These are phyloP conservation scores for Chloranthus sessilifolius DNA, from an alignment of 164 flowering plant genomes.

Conservation along the genomic window DNA sequence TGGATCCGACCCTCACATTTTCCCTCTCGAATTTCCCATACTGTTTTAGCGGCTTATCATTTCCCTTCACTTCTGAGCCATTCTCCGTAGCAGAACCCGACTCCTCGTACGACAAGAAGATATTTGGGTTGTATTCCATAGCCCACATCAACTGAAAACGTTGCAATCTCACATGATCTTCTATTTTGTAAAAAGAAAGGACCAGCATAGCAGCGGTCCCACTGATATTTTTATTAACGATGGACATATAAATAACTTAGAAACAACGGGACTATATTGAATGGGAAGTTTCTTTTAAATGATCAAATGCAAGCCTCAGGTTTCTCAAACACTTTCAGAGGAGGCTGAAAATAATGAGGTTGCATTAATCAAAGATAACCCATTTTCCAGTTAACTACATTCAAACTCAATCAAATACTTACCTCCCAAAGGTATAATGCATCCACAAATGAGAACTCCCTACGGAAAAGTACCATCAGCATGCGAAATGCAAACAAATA, in stretches of 20 bases:
- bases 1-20: constrained; percentile 41
- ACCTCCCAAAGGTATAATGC: constrained; percentile 96
- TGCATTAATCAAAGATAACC: neutral
- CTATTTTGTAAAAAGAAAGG: neutral
- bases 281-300: no score
- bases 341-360: neutral
- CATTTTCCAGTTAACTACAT: neutral
- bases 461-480: constrained; percentile 89
- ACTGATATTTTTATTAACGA: no score
- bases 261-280: neutral
- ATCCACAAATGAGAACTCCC: constrained; percentile 89
- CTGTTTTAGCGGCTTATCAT: constrained; percentile 48
- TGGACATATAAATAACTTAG: neutral
- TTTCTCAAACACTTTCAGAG: neutral
- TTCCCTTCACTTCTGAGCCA: constrained; percentile 11
- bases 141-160: constrained; percentile 86
- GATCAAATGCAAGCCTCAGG: neutral
- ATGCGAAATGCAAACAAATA: constrained; percentile 89
- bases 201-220: no score
- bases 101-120: constrained; percentile 53
- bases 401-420: constrained; percentile 10
- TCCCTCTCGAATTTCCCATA: constrained; percentile 84
- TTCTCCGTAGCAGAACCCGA: constrained; percentile 11
- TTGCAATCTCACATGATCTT: constrained; percentile 7
- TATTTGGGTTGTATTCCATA: constrained; percentile 92